A percentile compares a stretch with the other conserved stretches of the same genome.
Evolutionary conservation across 768 basidiomycete species (phyloP).

Genomic region (Termitomyces bulborhizus): DNA sequence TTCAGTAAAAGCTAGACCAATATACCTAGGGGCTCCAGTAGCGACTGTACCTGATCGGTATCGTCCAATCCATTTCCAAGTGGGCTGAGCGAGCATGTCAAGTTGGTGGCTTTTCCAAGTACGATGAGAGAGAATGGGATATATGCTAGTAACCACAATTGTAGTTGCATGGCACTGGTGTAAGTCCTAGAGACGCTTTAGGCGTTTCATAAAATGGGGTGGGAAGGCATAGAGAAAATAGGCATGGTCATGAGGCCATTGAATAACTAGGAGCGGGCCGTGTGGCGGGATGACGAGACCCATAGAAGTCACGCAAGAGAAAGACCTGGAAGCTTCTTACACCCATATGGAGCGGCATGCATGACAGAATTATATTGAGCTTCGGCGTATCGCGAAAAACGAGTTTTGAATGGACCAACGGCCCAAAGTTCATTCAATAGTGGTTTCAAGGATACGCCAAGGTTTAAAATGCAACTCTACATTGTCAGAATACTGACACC

Average conservation of each 20-base stretch:
- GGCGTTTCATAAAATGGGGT: background rate
- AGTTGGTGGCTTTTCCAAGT: background rate
- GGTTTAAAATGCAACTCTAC: background rate
- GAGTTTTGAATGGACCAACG: background rate
- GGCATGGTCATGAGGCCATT: constrained; percentile 8
- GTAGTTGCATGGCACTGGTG: constrained; percentile 1
- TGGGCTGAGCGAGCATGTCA: constrained; percentile 23
- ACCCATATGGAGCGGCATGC: background rate
- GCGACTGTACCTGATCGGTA: constrained; percentile 26
- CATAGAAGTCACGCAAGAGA: background rate
- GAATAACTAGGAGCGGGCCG: constrained; percentile 7
- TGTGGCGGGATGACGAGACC: background rate
- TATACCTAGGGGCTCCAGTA: background rate
- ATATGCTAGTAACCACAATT: constrained; percentile 1
- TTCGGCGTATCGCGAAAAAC: background rate
- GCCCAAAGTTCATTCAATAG: background rate
- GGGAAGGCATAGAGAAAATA: background rate
- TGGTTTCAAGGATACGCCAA: background rate
- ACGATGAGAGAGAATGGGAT: background rate
- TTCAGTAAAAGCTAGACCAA: background rate
- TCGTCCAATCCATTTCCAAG: constrained; percentile 33
- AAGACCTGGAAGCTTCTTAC: background rate
- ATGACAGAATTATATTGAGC: background rate
- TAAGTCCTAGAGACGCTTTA: background rate
- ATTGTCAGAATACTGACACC: background rate